A percentile compares a stretch with the other conserved stretches of the same genome.
These are phyloP conservation scores for Ustilago nuda DNA, from an alignment of 1,284 basidiomycete genomes.

Conservation along the genomic window DNA sequence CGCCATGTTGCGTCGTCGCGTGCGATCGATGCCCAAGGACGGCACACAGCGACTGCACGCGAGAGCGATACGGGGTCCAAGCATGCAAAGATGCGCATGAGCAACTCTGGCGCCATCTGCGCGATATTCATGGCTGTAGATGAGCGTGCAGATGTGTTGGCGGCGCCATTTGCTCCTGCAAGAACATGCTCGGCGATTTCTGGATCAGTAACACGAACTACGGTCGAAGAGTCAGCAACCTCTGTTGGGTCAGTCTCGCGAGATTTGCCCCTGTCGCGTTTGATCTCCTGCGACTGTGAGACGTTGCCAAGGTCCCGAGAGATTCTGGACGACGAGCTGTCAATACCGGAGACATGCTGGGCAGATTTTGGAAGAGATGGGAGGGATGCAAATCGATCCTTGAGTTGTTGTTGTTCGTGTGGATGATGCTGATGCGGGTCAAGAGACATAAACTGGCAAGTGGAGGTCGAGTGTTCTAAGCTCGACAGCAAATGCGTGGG, in stretches of 20 bases:
- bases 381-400: not conserved
- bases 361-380: not conserved
- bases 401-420: slow-evolving; percentile 13
- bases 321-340: not conserved
- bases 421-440: slow-evolving; percentile 13
- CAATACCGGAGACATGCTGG: slow-evolving; percentile 17
- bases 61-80: slow-evolving; percentile 78
- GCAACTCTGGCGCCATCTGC: slow-evolving; percentile 75
- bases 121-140: slow-evolving; percentile 59
- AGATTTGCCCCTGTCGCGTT: slow-evolving; percentile 28
- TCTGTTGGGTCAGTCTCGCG: slow-evolving; percentile 4
- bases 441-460: slow-evolving; percentile 44
- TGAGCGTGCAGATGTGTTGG: slow-evolving; percentile 59
- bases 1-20: slow-evolving; percentile 84
- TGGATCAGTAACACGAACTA: slow-evolving; percentile 42
- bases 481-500: slow-evolving; percentile 22
- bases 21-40: slow-evolving; percentile 76
- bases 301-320: not conserved
- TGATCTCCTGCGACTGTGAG: not conserved
- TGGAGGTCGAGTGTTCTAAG: slow-evolving; percentile 21
- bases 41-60: slow-evolving; percentile 75
- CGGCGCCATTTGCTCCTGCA: not conserved
- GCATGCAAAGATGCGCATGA: slow-evolving; percentile 82
- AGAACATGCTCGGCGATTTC: not conserved
- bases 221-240: slow-evolving; percentile 13